Base-by-base conservation (phyloP, 2,329 filamentous ascomycete genomes). In the Magnaporthiopsis poae region DNA sequence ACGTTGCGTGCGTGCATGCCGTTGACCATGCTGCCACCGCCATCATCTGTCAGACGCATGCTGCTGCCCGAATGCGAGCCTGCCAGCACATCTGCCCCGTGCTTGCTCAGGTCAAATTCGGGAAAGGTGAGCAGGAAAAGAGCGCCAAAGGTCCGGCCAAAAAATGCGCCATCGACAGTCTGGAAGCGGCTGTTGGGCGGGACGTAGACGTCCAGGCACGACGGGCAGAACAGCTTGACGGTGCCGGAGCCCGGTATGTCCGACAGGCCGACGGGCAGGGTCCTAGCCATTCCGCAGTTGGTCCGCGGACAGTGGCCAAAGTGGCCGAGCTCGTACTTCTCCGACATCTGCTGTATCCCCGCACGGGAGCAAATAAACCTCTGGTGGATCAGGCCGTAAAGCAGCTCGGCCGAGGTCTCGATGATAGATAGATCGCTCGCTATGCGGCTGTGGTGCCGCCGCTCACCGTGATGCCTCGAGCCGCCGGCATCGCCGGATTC, bases 61-160 rank as follows among this genome's bases (percentile, higher is more conserved):
- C 65, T 65, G 46, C 62, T 64, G 70, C 71, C 56, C 73, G 78
- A 74, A 70, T 71, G 72, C 69, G 77, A 76, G 66, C 73, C 75
- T 8, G 78, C 74, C 21, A 89, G 78, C n/a, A 84, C 79, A 64
- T 89, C 84, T 66, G 82, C 80, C 67, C 88, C 88, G 71, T 87
- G 87, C 73, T 90, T 88, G 39, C 88, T 88, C 68, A 98, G 87
- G 72, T 97, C 92, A 74, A 97, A 90, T 75, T 99, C 95, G 52
- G 95, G 94, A 77, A 98, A 99, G 59, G 94, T 99, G 82, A 99
- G 94, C 76, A 99, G 92, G 81, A 99, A 99, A 68, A 99, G 87
- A 62, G 92, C 92, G 69, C 93, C 93, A 76, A 99, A 99, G 0
- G 95, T 99, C 66, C 95, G 94, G 63, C 95, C 95, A 74, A 99